phyloP scores from a whole-genome alignment of 768 basidiomycete species.

The Tulasnella calospora region DNA sequence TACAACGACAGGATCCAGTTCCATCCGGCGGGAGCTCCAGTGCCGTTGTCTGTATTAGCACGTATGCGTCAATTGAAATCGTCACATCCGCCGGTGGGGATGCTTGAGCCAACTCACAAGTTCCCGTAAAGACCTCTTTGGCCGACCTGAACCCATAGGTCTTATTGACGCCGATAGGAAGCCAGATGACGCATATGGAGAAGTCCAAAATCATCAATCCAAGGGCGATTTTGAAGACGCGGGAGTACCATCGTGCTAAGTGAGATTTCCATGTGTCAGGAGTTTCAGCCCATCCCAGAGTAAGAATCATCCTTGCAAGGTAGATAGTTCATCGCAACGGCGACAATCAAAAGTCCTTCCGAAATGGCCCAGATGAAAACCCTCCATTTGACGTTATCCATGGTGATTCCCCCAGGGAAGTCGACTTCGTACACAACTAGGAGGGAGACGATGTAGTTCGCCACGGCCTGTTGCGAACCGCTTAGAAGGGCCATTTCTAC shows the following conservation, averaged over 20 bases:
- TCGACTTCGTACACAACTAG: conserved; percentile 71
- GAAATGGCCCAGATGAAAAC: conserved; percentile 80
- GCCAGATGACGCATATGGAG: conserved; percentile 84
- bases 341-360: conserved; percentile 61
- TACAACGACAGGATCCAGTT: conserved; percentile 89
- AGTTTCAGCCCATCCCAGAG: neutral
- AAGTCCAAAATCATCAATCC: conserved; percentile 79
- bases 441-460: conserved; percentile 86
- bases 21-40: conserved; percentile 79
- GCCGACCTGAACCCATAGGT: conserved; percentile 87
- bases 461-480: conserved; percentile 55
- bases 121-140: conserved; percentile 75
- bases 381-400: conserved; percentile 76
- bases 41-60: neutral
- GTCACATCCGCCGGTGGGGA: too few species aligned
- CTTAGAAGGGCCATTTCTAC: neutral
- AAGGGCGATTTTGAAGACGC: conserved; percentile 71
- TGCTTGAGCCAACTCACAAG: conserved; percentile 47
- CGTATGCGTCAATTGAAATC: neutral
- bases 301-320: conserved; percentile 50
- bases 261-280: neutral
- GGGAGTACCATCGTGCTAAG: conserved; percentile 50
- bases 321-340: conserved; percentile 80
- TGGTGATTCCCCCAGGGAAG: conserved; percentile 73
- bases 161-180: conserved; percentile 82